Base-by-base conservation (phyloP, 306 rosid genomes). In the Vigna angularis region DNA sequence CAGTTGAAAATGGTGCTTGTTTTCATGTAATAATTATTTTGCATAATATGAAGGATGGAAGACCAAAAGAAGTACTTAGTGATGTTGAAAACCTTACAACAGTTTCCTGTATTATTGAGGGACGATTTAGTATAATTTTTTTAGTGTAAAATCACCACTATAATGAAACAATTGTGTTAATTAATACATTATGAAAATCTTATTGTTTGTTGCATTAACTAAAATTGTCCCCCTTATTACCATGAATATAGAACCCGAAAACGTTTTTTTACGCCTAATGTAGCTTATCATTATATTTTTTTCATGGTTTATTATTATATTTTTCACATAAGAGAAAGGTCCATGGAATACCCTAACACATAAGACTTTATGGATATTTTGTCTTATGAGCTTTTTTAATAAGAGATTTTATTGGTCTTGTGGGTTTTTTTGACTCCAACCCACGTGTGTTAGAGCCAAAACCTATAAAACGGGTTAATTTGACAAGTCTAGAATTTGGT, bases 11-110 rank as follows among this genome's bases (percentile, higher is more conserved):
- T 48, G 42, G 16, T 48, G 14, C 4, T 24, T 3, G 3, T 26
- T 47, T 4, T 47, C 14, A 48, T 24, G 24, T 68, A 5, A 8
- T 48, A 4, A 22, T 26, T 22, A 1, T 26, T 58, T 58, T 62
- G 10, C 79, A 89, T 86, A 30, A 13, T 18, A 72, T 90, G 34
- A 68, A 79, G 52, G 74, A 82, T 61, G 90, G 81, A 34, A 59
- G 79, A 80, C 82, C 76, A 30, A 83, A 83, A 80, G 75, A 73
- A 68, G 76, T 70, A 12, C 55, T 90, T 0, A 62, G 86, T 48
- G 88, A 87, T 77, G 70, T 50, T 16, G 79, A 49, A 20, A 87
- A 38, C 79, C 88, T 87, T 5, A 83, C 78, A 2, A 26, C 28
- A 26, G 28, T 57, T 49, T 70, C 49, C 63, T 44, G 69, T 49